Evolutionary conservation across 805 yeast genomes (phyloP).

Genomic region (Kockiozyma suomiensis): DNA sequence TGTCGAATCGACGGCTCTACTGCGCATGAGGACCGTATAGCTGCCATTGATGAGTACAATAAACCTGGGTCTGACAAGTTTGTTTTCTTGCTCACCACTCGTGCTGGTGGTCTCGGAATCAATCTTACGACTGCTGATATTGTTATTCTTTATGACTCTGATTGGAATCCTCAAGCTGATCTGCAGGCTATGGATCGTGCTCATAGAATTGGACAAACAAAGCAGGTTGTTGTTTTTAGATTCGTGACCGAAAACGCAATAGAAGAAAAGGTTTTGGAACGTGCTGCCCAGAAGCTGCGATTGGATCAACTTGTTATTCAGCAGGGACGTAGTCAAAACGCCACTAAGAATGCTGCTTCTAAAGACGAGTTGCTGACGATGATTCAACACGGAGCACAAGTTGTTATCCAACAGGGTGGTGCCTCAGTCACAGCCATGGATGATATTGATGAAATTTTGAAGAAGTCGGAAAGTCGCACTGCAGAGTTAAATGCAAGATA

Average conservation of each 20-base stretch:
- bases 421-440: constrained; percentile 37
- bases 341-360: constrained; percentile 44
- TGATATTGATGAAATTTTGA: constrained; percentile 82
- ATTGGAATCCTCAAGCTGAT: constrained; percentile 99
- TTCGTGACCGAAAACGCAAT: constrained; percentile 95
- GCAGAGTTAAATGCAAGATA: constrained; percentile 76
- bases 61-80: constrained; percentile 79
- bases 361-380: constrained; percentile 88
- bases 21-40: constrained; percentile 86
- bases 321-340: constrained; percentile 69
- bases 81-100: constrained; percentile 81
- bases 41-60: constrained; percentile 91
- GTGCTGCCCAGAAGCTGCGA: constrained; percentile 92
- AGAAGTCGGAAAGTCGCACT: constrained; percentile 81
- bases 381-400: constrained; percentile 97
- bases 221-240: constrained; percentile 89
- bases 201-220: constrained; percentile 95
- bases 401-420: constrained; percentile 65
- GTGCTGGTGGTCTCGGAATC: constrained; percentile 97
- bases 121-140: constrained; percentile 90
- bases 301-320: constrained; percentile 94
- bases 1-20: constrained; percentile 95
- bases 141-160: constrained; percentile 86
- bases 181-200: constrained; percentile 98
- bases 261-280: constrained; percentile 92